A percentile compares a stretch with the other conserved stretches of the same genome.
Evolutionary conservation across 176 grass and related monocot genomes (phyloP).

Genomic region (Elaeis guineensis): DNA sequence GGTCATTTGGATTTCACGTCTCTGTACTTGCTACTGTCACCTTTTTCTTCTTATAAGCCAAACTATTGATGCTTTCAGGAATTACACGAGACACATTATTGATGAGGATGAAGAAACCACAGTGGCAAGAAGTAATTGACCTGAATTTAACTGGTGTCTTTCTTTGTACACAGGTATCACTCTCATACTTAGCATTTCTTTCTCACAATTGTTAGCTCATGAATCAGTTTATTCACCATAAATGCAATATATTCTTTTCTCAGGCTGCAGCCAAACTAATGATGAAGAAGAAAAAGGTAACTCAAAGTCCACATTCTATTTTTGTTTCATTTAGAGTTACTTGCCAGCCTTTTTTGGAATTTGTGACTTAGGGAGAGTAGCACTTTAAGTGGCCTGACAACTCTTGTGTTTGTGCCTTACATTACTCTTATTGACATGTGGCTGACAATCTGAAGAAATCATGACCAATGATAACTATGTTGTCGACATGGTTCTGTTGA

Average conservation of each 20-base stretch:
- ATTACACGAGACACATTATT: constrained; percentile 91
- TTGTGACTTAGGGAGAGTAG: too few species aligned
- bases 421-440: too few species aligned
- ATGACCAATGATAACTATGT: too few species aligned
- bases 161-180: constrained; percentile 76
- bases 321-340: background rate
- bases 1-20: constrained; percentile 27
- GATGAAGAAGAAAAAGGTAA: constrained; percentile 98
- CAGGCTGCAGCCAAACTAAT: constrained; percentile 97
- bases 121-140: constrained; percentile 99
- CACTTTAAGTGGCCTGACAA: too few species aligned
- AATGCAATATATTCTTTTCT: constrained; percentile 17
- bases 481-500: too few species aligned
- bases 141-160: constrained; percentile 96
- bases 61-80: constrained; percentile 38
- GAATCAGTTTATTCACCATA: constrained; percentile 20
- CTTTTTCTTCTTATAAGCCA: constrained; percentile 1
- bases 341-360: too few species aligned
- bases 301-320: background rate
- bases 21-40: constrained; percentile 1
- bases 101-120: constrained; percentile 98
- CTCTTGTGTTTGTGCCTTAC: too few species aligned
- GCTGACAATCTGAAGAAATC: too few species aligned
- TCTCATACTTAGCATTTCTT: background rate
- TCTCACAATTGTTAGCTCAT: background rate